Evolutionary conservation across 164 flowering plant genomes (phyloP).

Genomic region (Annona cherimola): DNA sequence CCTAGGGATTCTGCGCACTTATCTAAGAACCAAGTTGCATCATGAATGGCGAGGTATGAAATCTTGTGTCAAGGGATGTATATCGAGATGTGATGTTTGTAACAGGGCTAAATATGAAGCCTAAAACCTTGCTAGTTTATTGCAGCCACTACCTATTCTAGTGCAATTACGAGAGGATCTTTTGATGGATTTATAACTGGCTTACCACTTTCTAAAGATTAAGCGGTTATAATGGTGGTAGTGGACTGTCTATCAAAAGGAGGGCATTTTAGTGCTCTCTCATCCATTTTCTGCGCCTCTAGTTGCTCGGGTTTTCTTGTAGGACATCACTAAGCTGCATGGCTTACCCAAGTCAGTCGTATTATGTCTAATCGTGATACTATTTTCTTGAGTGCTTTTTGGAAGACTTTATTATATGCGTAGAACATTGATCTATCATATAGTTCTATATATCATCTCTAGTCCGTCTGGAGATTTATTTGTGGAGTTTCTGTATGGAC

Average conservation of each 20-base stretch:
- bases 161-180: neutral
- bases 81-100: neutral
- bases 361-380: neutral
- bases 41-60: too few relatives aligned
- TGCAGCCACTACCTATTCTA: constrained; percentile 12
- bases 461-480: too few relatives aligned
- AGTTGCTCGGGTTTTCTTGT: neutral
- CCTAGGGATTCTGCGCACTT: neutral
- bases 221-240: constrained; percentile 1
- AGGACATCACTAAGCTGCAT: neutral
- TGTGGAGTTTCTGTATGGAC: neutral
- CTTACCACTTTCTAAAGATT: neutral
- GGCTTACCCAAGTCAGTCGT: neutral
- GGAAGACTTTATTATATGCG: neutral
- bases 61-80: neutral
- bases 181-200: constrained; percentile 13
- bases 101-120: constrained; percentile 1
- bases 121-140: neutral
- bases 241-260: neutral
- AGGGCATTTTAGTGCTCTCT: neutral
- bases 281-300: neutral
- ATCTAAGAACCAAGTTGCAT: neutral
- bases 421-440: neutral
- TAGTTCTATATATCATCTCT: neutral
- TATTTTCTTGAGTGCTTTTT: neutral